Base-by-base conservation (phyloP, 2,329 filamentous ascomycete genomes). In the Penicillium decumbens region DNA sequence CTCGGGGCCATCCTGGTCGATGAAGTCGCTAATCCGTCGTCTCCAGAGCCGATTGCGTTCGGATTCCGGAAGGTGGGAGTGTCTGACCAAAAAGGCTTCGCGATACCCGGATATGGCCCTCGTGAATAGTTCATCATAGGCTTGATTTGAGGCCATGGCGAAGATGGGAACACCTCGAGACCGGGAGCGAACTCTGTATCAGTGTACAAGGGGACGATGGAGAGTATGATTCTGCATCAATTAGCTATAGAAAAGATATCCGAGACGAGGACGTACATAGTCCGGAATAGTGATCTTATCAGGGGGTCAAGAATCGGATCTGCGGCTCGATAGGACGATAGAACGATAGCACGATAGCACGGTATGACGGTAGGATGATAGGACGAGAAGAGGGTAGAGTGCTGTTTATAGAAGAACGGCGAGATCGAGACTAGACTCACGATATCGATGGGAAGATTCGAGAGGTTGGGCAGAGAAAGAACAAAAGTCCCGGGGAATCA, bases 1-100 rank as follows among this genome's bases (percentile, higher is more conserved):
- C 49, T 66, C 65, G 46, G 61, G 50, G 39, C 54, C 49, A 47
- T 54, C 49, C 38, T 55, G 44, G 39, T 60, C 57, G 43, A 63
- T 55, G 54, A 73, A 73, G 49, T 67, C 67, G 48, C 64, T 67
- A 38, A 73, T 60, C 32, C 61, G 65, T 51, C 65, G 65, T 48
- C 59, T 68, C 71, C 71, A 74, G 49, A 72, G 70, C 47, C 66
- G 61, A 56, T 70, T 66, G 45, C 69, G 65, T 62, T 73, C 64
- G 29, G 61, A 55, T 65, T 73, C 71, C 58, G 71, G 57, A 49
- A 73, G 68, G 52, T 72, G 65, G 58, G 69, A 64, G 50, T 69
- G 61, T 52, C 68, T 62, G 61, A 62, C 66, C 70, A 69, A 72
- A 62, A 73, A 74, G 37, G 59, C 62, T 41, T 72, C 67, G 57